A percentile compares a stretch with the other conserved stretches of the same genome.
phyloP scores from a whole-genome alignment of 768 basidiomycete species.

The Leucocoprinus birnbaumii region DNA sequence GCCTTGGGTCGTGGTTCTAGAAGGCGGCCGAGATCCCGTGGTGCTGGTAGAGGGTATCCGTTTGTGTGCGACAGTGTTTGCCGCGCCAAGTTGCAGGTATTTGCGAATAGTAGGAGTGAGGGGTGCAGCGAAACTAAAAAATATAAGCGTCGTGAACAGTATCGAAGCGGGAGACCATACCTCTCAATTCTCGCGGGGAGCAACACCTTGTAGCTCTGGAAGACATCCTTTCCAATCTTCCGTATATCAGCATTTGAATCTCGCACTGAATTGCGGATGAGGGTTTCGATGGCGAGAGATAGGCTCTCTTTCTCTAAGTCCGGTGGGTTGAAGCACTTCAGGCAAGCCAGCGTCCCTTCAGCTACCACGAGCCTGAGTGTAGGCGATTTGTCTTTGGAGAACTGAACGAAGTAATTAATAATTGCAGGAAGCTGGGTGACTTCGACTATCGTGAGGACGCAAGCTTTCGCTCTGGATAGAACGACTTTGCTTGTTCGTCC shows the following conservation, averaged over 20 bases:
- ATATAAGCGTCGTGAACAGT: background rate
- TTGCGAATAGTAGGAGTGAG: slow-evolving; percentile 76
- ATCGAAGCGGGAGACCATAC: slow-evolving; percentile 32
- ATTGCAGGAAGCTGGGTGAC: slow-evolving; percentile 64
- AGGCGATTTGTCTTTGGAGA: slow-evolving; percentile 65
- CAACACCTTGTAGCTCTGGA: slow-evolving; percentile 71
- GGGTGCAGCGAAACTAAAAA: slow-evolving; percentile 65
- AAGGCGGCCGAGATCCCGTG: background rate
- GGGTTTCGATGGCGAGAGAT: slow-evolving; percentile 63
- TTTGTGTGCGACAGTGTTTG: slow-evolving; percentile 14
- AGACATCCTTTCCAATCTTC: slow-evolving; percentile 65
- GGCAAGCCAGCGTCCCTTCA: slow-evolving; percentile 60
- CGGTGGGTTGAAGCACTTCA: slow-evolving; percentile 78
- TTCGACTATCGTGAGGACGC: slow-evolving; percentile 61
- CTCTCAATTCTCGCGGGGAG: slow-evolving; percentile 65
- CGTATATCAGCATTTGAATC: slow-evolving; percentile 79
- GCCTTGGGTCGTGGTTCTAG: background rate
- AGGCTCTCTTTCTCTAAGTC: slow-evolving; percentile 70
- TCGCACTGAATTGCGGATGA: slow-evolving; percentile 63
- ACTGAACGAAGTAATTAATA: slow-evolving; percentile 56
- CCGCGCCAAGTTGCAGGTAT: slow-evolving; percentile 57
- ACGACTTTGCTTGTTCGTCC: slow-evolving; percentile 79
- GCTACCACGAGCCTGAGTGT: slow-evolving; percentile 62
- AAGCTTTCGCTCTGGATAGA: slow-evolving; percentile 58
- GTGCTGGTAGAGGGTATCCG: slow-evolving; percentile 14